A percentile compares a stretch with the other conserved stretches of the same genome.
phyloP scores from a whole-genome alignment of 2,329 filamentous ascomycete genomes.

The Xylaria sp. region DNA sequence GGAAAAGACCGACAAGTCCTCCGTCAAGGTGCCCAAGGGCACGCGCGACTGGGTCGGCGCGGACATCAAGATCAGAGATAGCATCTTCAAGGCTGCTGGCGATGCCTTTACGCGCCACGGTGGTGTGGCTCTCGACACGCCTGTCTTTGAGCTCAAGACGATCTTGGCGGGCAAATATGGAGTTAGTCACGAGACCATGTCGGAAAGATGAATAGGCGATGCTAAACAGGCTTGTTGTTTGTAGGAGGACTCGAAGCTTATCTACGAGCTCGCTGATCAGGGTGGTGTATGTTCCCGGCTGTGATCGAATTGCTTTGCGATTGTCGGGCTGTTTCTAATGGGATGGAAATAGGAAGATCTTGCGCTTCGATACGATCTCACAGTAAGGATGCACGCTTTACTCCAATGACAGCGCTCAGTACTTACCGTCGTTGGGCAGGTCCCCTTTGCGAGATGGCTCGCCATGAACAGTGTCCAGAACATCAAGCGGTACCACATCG shows the following conservation, averaged over 20 bases:
- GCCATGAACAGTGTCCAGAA: slow-evolving; percentile 67
- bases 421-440: slow-evolving; percentile 2
- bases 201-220: not conserved
- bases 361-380: slow-evolving; percentile 75
- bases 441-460: slow-evolving; percentile 72
- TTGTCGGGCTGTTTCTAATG: slow-evolving; percentile 1
- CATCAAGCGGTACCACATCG: slow-evolving; percentile 75
- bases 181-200: slow-evolving; percentile 4
- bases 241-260: slow-evolving; percentile 44
- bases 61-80: slow-evolving; percentile 74
- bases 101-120: slow-evolving; percentile 56
- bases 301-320: slow-evolving; percentile 15
- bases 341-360: slow-evolving; percentile 54
- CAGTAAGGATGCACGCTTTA: slow-evolving; percentile 35
- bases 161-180: slow-evolving; percentile 59
- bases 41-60: slow-evolving; percentile 80
- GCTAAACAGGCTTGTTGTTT: slow-evolving; percentile 1
- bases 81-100: slow-evolving; percentile 59
- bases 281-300: slow-evolving; percentile 75
- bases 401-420: not conserved
- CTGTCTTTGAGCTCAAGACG: slow-evolving; percentile 69
- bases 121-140: slow-evolving; percentile 63
- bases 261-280: slow-evolving; percentile 79
- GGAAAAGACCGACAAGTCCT: slow-evolving; percentile 16
- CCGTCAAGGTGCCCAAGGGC: slow-evolving; percentile 83